Evolutionary conservation across 306 rosid genomes (phyloP), one percentile per base, ranked within the genome.

Genomic region (Prunus fruticosa): DNA sequence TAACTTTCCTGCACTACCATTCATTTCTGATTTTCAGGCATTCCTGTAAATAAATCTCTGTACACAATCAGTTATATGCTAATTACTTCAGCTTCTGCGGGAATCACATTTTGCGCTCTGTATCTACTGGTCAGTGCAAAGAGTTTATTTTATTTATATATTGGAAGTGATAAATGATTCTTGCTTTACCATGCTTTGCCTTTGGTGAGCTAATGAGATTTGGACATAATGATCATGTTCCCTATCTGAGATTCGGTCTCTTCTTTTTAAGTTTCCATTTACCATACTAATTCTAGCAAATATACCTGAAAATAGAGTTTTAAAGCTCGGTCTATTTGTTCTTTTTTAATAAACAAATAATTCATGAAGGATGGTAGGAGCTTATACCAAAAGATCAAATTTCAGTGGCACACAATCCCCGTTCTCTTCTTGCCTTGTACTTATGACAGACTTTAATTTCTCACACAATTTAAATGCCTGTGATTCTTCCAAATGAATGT

Each of bases 61-160:
- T 91, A 91, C 77, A 88, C 97, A n/a, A 75, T 91, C 82, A 94
- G 96, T 83, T 94, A 91, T 82, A 82, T 85, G 96, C 82, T 94
- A 81, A 80, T 88, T 73, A 91, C 96, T 76, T 86, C 91, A 49
- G 94, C 93, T 38, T 84, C 81, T 63, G 90, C 97, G 15, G 96
- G 98, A 73, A 71, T 90, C 76, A 86, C 93, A 46, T 91, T 94
- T 78, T 81, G 92, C 34, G 83, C 88, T 63, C 72, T 94, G 52
- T 94, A 94, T 78, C 63, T 86, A 62, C 76, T 91, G 91, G 98
- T 94, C 81, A 88, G 97, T 91, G 65, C 43, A 1, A 38, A 38
- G 43, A 34, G 43, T 50, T 69, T 53, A 70, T 53, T 60, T 38
- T 64, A 41, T 60, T 38, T 64, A 41, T 22, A 54, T n/a, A 56